Percentiles rank a stretch among this genome's conserved stretches.
Evolutionary conservation across 257 asterid genomes (phyloP).

Genomic region (Solanum tarijense): DNA sequence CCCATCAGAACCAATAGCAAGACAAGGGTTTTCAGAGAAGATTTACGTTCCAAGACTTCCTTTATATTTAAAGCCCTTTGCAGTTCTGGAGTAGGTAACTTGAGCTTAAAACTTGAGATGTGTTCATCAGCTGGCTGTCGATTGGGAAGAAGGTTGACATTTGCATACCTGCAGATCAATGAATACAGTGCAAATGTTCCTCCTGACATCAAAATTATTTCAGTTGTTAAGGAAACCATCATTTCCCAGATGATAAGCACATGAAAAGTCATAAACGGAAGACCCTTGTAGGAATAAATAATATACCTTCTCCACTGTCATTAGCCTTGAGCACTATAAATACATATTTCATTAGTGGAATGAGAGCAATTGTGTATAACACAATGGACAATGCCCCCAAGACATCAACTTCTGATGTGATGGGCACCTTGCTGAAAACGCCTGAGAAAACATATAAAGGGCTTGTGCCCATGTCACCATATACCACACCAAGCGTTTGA

Average conservation of each 20-base stretch:
- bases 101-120: constrained; percentile 91
- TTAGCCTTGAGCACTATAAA: constrained; percentile 90
- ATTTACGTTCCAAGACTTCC: constrained; percentile 61
- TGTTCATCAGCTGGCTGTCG: constrained; percentile 76
- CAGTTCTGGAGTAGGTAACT: constrained; percentile 84
- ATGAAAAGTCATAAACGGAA: neutral
- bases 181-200: constrained; percentile 96
- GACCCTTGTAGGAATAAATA: neutral
- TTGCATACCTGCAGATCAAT: constrained; percentile 82
- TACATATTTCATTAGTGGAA: constrained; percentile 74
- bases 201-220: constrained; percentile 43
- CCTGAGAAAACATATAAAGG: constrained; percentile 84
- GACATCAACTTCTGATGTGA: constrained; percentile 76
- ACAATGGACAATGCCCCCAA: constrained; percentile 87
- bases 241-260: neutral
- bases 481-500: constrained; percentile 97
- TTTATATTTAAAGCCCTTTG: constrained; percentile 83
- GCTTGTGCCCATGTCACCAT: constrained; percentile 97
- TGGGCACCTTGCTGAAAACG: constrained; percentile 83
- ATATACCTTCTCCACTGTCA: constrained; percentile 92
- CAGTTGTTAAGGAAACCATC: neutral
- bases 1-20: constrained; percentile 82
- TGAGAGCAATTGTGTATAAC: constrained; percentile 79
- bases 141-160: constrained; percentile 84
- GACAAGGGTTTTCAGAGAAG: constrained; percentile 44